Evolutionary conservation across 2,329 filamentous ascomycete genomes (phyloP).

Genomic region (Verticillium dahliae): DNA sequence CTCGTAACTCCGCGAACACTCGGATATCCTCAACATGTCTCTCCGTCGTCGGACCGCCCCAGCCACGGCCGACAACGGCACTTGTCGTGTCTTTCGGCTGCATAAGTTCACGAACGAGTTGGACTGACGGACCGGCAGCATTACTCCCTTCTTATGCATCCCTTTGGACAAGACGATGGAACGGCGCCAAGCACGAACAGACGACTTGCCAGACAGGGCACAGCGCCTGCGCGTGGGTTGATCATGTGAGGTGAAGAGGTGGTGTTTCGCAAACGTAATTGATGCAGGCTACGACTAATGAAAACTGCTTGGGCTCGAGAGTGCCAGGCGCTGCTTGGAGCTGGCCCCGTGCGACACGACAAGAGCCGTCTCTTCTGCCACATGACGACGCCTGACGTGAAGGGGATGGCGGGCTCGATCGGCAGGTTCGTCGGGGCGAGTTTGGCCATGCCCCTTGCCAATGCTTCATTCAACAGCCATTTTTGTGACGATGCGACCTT

Average conservation of each 20-base stretch:
- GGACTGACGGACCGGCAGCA: neutral
- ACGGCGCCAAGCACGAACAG: conserved; percentile 16
- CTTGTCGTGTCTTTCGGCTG: neutral
- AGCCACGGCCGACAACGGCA: neutral
- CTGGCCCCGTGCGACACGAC: neutral
- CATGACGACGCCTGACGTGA: neutral
- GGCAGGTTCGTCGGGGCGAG: neutral
- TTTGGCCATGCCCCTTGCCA: neutral
- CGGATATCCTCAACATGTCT: neutral
- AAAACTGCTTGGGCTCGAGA: conserved; percentile 3
- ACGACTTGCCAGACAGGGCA: neutral
- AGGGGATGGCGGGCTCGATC: neutral
- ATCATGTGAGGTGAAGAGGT: conserved; percentile 10
- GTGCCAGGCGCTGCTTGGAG: neutral
- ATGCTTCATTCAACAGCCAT: neutral
- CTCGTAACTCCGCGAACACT: neutral
- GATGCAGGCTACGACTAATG: conserved; percentile 12
- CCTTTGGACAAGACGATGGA: neutral
- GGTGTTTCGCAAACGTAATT: conserved; percentile 20
- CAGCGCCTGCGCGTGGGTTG: neutral
- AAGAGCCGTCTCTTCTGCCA: neutral
- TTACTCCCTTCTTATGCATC: neutral
- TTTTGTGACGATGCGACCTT: neutral
- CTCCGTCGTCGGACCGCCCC: neutral
- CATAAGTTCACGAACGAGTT: neutral